Evolutionary conservation across 768 basidiomycete genomes (phyloP), one percentile per base, ranked within the genome.

Genomic region (Cubamyces sp.): DNA sequence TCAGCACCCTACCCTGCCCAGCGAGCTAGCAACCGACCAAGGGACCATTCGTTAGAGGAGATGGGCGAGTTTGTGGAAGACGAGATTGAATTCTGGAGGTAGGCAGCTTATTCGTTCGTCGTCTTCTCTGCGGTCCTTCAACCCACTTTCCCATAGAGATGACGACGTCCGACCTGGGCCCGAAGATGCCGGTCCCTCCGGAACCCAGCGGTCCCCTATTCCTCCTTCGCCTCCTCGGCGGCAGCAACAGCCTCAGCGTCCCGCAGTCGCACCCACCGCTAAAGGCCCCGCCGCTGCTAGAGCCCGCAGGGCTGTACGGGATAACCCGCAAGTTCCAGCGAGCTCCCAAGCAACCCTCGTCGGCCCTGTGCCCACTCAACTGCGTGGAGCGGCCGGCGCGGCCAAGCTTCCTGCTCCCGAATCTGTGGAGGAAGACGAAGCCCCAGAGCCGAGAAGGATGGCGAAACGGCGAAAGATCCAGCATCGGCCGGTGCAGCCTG

Each of bases 181-280:
- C 7, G 56, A 54, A 11, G 62, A 64, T 12, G 64, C 64, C 19
- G 67, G 67, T 3, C 67, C 67, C 5, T 68, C 67, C 14, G 57
- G 60, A 4, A 57, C 60, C 6, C 64, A 60, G 28, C 67, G 54
- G n/a, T 49, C 57, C 5, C 60, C 67, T 19, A 25, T 51, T 7
- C 16, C 51, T 3, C 30, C 62, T 4, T 39, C 47, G 4, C 57
- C 52, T 3, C 45, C 50, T 14, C 45, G 11, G 1, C 45, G 23
- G 11, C 26, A 25, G 39, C 1, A 3, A 25, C 19, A 6, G 2
- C 19, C 23, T 12, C 23, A 15, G 14, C 48, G 26, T 14, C 25
- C 26, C 14, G 23, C 48, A 15, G 15, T 14, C 14, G 14, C 25
- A 28, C 25, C 14, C 12, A 12, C 5, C n/a, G n/a, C 46, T 14